Base-by-base conservation (phyloP, 306 rosid genomes). In the Cucurbita pepo region DNA sequence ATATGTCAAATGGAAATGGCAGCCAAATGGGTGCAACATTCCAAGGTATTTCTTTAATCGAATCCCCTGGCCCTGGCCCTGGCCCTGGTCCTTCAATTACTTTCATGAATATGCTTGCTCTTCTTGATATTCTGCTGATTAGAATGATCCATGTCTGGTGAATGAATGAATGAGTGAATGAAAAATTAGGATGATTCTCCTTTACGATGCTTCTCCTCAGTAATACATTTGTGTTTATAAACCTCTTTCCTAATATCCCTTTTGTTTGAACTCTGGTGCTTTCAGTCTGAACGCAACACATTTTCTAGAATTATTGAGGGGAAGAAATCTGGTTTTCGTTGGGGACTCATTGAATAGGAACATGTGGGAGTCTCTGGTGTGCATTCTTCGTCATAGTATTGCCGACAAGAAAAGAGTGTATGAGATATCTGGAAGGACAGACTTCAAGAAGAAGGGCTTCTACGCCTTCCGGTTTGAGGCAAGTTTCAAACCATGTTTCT, bases 331-430 rank as follows among this genome's bases (percentile, higher is more conserved):
- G 78, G 96, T 85, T 61, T 95, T 89, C 79, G 97, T 91, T 70
- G 99, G 99, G 56, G 99, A 95, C 79, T 95, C 99, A 60, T 80
- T 95, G 79, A 91, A 88, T 81, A 84, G 99, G 77, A 91, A 91
- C 85, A 91, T 91, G 99, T 95, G 99, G 99, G 97, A 91, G 71
- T 95, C 99, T 44, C 62, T 91, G 76, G 89, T 89, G 38, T 95
- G 99, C 81, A 83, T 89, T 22, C 95, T 95, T 48, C 85, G 95
- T 64, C 90, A 94, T 37, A 79, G 86, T 75, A 56, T 88, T 50
- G 37, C 41, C 30, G 53, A 86, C 85, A 91, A 89, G 85, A 78
- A 78, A 56, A 88, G 62, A 48, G 95, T 91, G 51, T 77, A 81
- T 74, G 97, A 95, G 84, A 88, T 91, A 71, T 85, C 99, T 6